Percentiles rank a stretch among this genome's conserved stretches.
Evolutionary conservation across 805 yeast species (phyloP).

Genomic region (Ogataea philodendri): DNA sequence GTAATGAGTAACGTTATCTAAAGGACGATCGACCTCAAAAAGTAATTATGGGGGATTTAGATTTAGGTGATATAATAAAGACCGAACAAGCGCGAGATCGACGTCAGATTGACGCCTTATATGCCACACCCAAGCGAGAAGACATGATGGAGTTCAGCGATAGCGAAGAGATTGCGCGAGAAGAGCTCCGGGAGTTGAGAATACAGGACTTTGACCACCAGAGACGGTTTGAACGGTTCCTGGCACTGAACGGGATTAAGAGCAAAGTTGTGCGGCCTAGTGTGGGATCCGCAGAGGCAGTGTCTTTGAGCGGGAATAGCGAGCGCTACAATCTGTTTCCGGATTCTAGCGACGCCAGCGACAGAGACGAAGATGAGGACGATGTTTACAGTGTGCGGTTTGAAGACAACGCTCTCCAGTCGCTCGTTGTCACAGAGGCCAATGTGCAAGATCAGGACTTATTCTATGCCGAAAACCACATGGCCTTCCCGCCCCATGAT

Average conservation of each 20-base stretch:
- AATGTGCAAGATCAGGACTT: conserved; percentile 18
- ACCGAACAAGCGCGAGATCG: conserved; percentile 5
- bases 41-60: conserved; percentile 10
- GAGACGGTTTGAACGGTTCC: conserved; percentile 27
- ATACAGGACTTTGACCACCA: conserved; percentile 29
- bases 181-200: conserved; percentile 24
- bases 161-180: conserved; percentile 43
- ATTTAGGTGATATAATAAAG: conserved; percentile 4
- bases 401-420: conserved; percentile 12
- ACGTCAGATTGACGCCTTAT: conserved; percentile 2
- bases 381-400: conserved; percentile 8
- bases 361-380: conserved; percentile 14
- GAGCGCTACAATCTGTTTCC: conserved; percentile 21
- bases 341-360: conserved; percentile 21
- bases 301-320: conserved; percentile 14
- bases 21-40: conserved; percentile 10
- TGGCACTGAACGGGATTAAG: conserved; percentile 25
- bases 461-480: conserved; percentile 18
- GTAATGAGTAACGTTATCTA: not conserved
- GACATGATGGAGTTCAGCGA: conserved; percentile 31
- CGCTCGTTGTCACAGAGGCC: conserved; percentile 10
- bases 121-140: conserved; percentile 10
- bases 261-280: conserved; percentile 11
- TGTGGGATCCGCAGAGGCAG: not conserved
- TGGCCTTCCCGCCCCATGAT: conserved; percentile 21